A percentile compares a stretch with the other conserved stretches of the same genome.
phyloP scores from a whole-genome alignment of 495 filamentous ascomycete species.

The Gamarada debralockiae region DNA sequence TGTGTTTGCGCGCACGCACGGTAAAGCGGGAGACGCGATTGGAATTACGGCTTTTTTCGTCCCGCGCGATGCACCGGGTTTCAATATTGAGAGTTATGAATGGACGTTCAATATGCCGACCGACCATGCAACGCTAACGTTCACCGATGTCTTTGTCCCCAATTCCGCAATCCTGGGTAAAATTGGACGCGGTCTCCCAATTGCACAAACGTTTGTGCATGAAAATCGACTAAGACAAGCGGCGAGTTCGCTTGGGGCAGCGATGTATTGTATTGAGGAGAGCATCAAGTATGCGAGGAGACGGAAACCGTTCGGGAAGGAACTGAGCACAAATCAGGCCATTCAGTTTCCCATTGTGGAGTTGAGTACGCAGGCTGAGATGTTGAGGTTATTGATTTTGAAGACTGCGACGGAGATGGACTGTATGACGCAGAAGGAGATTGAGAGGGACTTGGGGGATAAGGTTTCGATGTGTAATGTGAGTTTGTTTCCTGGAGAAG shows the following conservation, averaged over 20 bases:
- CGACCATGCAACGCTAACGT: conserved; percentile 43
- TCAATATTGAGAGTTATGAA: conserved; percentile 49
- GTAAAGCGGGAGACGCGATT: conserved; percentile 37
- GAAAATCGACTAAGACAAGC: conserved; percentile 61
- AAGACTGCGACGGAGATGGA: conserved; percentile 59
- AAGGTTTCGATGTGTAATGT: conserved; percentile 58
- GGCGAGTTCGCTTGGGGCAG: conserved; percentile 53
- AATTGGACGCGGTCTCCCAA: conserved; percentile 43
- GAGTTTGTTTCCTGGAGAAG: neutral
- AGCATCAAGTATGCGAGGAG: conserved; percentile 47
- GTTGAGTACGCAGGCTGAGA: conserved; percentile 54
- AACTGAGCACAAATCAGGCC: conserved; percentile 51
- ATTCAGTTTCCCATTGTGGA: conserved; percentile 60
- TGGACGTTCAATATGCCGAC: conserved; percentile 59
- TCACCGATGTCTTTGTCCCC: conserved; percentile 47
- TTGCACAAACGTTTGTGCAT: conserved; percentile 59
- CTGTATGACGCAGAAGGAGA: conserved; percentile 40
- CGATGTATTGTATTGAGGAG: conserved; percentile 50
- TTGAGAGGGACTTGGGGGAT: conserved; percentile 50
- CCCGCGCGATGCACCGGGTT: conserved; percentile 39
- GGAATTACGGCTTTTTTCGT: conserved; percentile 58
- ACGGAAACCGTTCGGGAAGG: conserved; percentile 51
- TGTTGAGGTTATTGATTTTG: conserved; percentile 55
- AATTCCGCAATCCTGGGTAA: conserved; percentile 42
- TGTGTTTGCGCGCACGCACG: conserved; percentile 52